phyloP scores from a whole-genome alignment of 148 eudicot genomes.

The Suaeda aralocaspica region DNA sequence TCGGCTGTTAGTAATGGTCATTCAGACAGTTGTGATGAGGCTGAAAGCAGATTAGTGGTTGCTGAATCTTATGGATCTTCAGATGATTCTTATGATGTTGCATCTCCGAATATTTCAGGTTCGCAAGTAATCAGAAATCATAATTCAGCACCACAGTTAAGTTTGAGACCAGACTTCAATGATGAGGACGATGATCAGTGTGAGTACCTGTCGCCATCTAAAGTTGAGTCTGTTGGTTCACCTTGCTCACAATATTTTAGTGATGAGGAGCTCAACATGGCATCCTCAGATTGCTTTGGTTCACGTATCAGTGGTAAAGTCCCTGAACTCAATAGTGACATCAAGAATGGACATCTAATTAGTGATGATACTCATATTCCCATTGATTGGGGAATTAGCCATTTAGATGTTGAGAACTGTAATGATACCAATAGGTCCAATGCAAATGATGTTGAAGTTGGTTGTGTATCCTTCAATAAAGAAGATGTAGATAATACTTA shows the following conservation, averaged over 20 bases:
- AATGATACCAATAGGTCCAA: conserved; percentile 14
- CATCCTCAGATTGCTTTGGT: conserved; percentile 23
- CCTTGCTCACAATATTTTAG: conserved; percentile 31
- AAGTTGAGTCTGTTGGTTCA: conserved; percentile 29
- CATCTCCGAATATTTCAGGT: conserved; percentile 24
- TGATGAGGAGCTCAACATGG: conserved; percentile 26
- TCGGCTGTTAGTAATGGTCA: conserved; percentile 30
- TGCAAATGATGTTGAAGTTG: conserved; percentile 16
- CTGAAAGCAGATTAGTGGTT: conserved; percentile 37
- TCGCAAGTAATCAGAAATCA: conserved; percentile 18
- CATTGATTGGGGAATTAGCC: conserved; percentile 28
- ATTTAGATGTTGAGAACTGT: conserved; percentile 26
- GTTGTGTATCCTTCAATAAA: conserved; percentile 12
- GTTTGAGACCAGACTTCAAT: conserved; percentile 7
- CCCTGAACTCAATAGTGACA: conserved; percentile 13
- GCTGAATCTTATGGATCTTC: conserved; percentile 28
- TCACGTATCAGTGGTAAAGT: conserved; percentile 23
- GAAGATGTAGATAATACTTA: conserved; percentile 30
- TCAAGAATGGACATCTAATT: conserved; percentile 13
- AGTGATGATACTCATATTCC: conserved; percentile 25
- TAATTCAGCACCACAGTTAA: conserved; percentile 11
- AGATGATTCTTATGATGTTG: conserved; percentile 24
- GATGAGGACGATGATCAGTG: conserved; percentile 28
- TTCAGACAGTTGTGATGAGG: conserved; percentile 51
- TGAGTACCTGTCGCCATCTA: conserved; percentile 23